Base-by-base conservation (phyloP, 345 rosid genomes). In the Noccaea bulbosa region DNA sequence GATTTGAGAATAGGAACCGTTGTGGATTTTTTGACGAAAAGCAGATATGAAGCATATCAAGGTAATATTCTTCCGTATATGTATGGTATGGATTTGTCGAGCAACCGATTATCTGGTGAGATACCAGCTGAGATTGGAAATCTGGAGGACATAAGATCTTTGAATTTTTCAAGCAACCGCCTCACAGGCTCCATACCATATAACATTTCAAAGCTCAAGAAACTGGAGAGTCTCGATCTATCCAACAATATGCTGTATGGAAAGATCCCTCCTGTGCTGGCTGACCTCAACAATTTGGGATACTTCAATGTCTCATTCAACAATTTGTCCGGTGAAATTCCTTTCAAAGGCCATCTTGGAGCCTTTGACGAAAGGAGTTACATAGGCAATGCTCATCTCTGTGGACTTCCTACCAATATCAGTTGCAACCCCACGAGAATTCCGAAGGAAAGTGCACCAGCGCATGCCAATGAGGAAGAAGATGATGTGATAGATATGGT, bases 261-360 rank as follows among this genome's bases (percentile, higher is more conserved):
- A 55, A 34, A 15, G 24, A 55, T 55, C 27, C 43, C 61, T 35
- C 27, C 4, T 34, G 27, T 5, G 61, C n/a, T 55, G 15, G 43
- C 61, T 0, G 24, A 35, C 14, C 43, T 55, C 43, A 15, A 55
- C 61, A 55, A 8, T 34, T 34, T 55, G 15, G 61, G 61, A 55
- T 15, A 15, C 27, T 55, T 55, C 61, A 55, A 34, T 55, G 8
- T 55, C 61, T 55, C 61, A 55, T 55, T 1, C 10, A 55, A 55
- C 61, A 9, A 55, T 55, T 2, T 55, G 1, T 55, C 61, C 1
- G 61, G 61, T 35, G 61, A 34, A 35, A 34, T 55, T 24, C 43
- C 61, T 34, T 55, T 34, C 61, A 55, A 34, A 34, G n/a, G n/a
- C n/a, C 61, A 55, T 55, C 61, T 55, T 55, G 5, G 8, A 38